phyloP scores from a whole-genome alignment of 345 rosid species.

The Euclidium syriacum region DNA sequence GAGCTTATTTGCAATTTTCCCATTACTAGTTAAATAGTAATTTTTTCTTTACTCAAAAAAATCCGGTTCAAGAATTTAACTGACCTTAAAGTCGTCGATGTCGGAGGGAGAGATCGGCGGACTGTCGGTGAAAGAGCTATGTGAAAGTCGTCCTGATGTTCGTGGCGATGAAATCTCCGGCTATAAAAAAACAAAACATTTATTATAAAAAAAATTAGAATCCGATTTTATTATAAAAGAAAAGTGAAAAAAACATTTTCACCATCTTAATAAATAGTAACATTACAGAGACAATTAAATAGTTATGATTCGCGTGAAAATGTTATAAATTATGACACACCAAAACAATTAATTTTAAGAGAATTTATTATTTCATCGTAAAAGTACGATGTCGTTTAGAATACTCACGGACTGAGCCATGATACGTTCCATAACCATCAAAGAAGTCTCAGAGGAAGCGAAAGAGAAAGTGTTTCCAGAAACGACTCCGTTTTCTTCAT shows the following conservation, averaged over 20 bases:
- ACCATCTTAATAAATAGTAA: not conserved
- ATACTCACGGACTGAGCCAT: slow-evolving; percentile 95
- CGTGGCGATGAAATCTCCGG: slow-evolving; percentile 61
- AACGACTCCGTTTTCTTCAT: slow-evolving; percentile 50
- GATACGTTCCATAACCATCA: slow-evolving; percentile 97
- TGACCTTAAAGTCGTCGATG: slow-evolving; percentile 80
- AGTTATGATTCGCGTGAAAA: not conserved
- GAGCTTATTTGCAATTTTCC: no score
- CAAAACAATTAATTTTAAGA: not conserved
- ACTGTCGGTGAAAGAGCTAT: slow-evolving; percentile 88
- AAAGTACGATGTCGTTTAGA: not conserved
- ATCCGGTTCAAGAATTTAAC: slow-evolving; percentile 18
- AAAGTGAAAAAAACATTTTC: not conserved
- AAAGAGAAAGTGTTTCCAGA: slow-evolving; percentile 88
- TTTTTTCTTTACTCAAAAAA: not conserved
- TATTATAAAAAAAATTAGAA: not conserved
- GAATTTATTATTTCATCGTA: not conserved
- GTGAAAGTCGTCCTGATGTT: slow-evolving; percentile 83
- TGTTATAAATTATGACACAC: no score
- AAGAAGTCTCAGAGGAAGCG: slow-evolving; percentile 93
- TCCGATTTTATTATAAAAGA: not conserved
- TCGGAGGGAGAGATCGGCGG: slow-evolving; percentile 99
- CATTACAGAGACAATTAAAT: no score
- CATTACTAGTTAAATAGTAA: not conserved
- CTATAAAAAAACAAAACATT: not conserved